Conservation (phyloP, 208 protist species). For the Angomonas ambiguus region DNA sequence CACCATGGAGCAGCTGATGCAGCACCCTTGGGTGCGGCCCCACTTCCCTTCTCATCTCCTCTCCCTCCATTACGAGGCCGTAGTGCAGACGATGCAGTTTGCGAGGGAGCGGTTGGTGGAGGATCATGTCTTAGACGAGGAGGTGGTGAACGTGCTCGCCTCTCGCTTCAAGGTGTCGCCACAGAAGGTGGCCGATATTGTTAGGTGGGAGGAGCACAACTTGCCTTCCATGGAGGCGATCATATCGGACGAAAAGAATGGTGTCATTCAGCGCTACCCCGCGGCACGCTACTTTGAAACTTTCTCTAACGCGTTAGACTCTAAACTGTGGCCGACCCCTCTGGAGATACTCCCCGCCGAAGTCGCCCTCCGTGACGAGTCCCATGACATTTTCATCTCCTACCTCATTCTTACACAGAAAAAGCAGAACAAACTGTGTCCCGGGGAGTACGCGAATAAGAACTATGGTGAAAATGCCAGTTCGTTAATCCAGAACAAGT, state of each 20-base stretch:
- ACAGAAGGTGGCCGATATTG: constrained; percentile 40
- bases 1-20: constrained; percentile 87
- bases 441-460: constrained; percentile 33
- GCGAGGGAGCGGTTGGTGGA: constrained; percentile 24
- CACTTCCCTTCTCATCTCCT: constrained; percentile 64
- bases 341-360: constrained; percentile 69
- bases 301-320: constrained; percentile 69
- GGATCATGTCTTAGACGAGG: constrained; percentile 49
- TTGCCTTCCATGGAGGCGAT: constrained; percentile 44
- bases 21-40: constrained; percentile 72
- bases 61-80: constrained; percentile 57
- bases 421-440: constrained; percentile 54
- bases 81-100: constrained; percentile 59
- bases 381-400: constrained; percentile 70
- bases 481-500: constrained; percentile 50
- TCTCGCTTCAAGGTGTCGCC: constrained; percentile 46
- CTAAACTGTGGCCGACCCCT: constrained; percentile 74
- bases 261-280: constrained; percentile 37
- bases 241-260: constrained; percentile 21
- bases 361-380: constrained; percentile 54
- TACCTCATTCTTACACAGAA: constrained; percentile 67
- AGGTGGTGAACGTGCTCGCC: constrained; percentile 52
- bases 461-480: constrained; percentile 35
- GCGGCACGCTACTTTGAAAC: constrained; percentile 63
- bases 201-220: constrained; percentile 48